These are phyloP conservation scores for Apodospora peruviana DNA, from an alignment of 495 filamentous ascomycete species.

Conservation along the genomic window DNA sequence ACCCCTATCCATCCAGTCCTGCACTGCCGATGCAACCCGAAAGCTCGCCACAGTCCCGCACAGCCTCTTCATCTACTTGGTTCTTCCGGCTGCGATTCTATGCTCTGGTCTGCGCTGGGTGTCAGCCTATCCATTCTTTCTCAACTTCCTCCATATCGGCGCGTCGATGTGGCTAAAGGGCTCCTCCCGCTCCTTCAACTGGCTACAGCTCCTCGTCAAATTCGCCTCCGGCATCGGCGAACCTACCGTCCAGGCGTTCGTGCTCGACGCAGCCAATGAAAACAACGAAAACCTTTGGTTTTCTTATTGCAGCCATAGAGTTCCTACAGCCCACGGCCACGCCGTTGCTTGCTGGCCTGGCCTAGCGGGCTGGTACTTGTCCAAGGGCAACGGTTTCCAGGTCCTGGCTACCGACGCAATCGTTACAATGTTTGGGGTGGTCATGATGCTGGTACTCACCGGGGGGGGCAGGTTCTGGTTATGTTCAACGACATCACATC, in stretches of 20 bases:
- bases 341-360: neutral
- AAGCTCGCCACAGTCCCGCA: neutral
- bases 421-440: neutral
- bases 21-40: neutral
- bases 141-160: conserved; percentile 1
- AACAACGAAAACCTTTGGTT: neutral
- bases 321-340: neutral
- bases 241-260: neutral
- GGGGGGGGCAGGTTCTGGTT: neutral
- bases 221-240: conserved; percentile 2
- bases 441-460: conserved; percentile 3
- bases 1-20: neutral
- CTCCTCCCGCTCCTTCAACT: neutral
- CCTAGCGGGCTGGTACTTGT: neutral
- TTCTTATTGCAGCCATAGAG: neutral
- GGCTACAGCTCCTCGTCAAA: conserved; percentile 7
- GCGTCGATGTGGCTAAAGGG: neutral
- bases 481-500: neutral
- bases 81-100: neutral
- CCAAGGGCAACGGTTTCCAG: conserved; percentile 2
- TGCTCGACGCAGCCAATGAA: neutral
- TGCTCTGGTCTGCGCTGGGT: neutral
- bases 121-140: conserved; percentile 4
- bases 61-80: conserved; percentile 5
- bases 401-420: conserved; percentile 2